These are phyloP conservation scores for Wickerhamiella occidentalis DNA, from an alignment of 805 yeast genomes.

Conservation along the genomic window DNA sequence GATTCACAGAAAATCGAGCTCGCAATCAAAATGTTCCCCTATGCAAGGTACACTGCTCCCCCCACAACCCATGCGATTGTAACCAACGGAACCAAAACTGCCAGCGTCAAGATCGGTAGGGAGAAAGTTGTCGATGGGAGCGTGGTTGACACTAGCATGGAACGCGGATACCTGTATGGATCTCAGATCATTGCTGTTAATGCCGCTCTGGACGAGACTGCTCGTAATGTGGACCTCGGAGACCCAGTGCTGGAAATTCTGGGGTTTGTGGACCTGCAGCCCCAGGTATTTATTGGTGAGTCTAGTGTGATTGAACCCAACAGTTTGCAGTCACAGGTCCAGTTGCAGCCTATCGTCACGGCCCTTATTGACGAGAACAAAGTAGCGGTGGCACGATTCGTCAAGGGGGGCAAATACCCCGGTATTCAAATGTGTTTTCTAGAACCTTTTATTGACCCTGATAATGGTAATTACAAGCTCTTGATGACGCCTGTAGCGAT, in stretches of 20 bases:
- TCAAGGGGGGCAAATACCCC: slow-evolving; percentile 11
- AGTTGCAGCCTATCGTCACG: slow-evolving; percentile 13
- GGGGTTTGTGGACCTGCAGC: slow-evolving; percentile 2
- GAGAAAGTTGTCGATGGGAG: slow-evolving; percentile 3
- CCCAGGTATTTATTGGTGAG: slow-evolving; percentile 8
- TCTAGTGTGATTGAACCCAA: slow-evolving; percentile 7
- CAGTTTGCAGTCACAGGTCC: neutral
- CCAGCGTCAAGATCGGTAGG: neutral
- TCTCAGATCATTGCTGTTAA: slow-evolving; percentile 12
- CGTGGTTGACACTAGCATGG: neutral
- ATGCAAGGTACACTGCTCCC: slow-evolving; percentile 16
- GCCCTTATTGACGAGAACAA: slow-evolving; percentile 10
- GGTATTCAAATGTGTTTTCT: slow-evolving; percentile 15
- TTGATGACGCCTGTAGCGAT: slow-evolving; percentile 18
- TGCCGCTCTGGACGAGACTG: neutral
- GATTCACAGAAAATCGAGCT: slow-evolving; percentile 21
- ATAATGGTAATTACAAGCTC: slow-evolving; percentile 6
- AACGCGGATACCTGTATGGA: slow-evolving; percentile 14
- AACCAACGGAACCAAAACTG: neutral
- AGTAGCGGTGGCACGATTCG: slow-evolving; percentile 18
- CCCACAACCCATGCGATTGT: slow-evolving; percentile 10
- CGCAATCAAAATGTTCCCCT: slow-evolving; percentile 17
- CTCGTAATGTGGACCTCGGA: neutral
- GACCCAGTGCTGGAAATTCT: slow-evolving; percentile 11
- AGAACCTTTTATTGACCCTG: slow-evolving; percentile 13